phyloP scores from a whole-genome alignment of 352 stramenopile genomes.

The Thraustochytrium sp. region DNA sequence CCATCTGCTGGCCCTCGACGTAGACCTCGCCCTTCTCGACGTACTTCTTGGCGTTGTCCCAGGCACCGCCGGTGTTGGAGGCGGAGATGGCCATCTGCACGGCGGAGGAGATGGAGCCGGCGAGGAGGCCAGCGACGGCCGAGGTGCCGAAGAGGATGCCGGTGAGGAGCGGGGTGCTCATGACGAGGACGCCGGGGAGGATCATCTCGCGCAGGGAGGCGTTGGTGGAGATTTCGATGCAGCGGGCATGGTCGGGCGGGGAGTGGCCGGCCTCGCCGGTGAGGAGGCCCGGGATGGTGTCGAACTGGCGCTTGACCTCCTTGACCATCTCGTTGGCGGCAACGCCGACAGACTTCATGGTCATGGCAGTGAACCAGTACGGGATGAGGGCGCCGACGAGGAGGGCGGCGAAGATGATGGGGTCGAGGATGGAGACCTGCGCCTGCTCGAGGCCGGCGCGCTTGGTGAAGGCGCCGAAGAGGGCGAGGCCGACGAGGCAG shows the following conservation, averaged over 20 bases:
- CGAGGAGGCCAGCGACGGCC: constrained; percentile 93
- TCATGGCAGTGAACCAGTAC: constrained; percentile 99
- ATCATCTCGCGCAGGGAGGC: constrained; percentile 98
- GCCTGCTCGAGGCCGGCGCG: constrained; percentile 59
- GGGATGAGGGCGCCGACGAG: constrained; percentile 98
- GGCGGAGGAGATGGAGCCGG: constrained; percentile 87
- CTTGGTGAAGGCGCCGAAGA: constrained; percentile 89
- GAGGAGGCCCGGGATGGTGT: constrained; percentile 79
- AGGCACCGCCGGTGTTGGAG: constrained; percentile 98
- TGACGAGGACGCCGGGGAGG: constrained; percentile 91
- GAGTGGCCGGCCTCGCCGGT: constrained; percentile 50
- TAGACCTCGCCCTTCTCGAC: constrained; percentile 69
- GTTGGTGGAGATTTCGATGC: constrained; percentile 98
- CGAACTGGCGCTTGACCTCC: constrained; percentile 98
- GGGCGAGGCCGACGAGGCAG: constrained; percentile 92
- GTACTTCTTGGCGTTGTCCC: constrained; percentile 99
- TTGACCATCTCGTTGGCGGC: constrained; percentile 98
- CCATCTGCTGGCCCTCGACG: constrained; percentile 27
- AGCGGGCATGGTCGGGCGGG: constrained; percentile 80
- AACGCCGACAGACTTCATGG: constrained; percentile 97
- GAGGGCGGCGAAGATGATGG: constrained; percentile 96
- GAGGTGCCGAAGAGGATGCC: constrained; percentile 96
- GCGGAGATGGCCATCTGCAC: constrained; percentile 98
- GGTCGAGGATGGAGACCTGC: constrained; percentile 50
- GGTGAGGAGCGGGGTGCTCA: constrained; percentile 93